phyloP scores from a whole-genome alignment of 2,329 filamentous ascomycete genomes.

The Dissoconium aciculare region DNA sequence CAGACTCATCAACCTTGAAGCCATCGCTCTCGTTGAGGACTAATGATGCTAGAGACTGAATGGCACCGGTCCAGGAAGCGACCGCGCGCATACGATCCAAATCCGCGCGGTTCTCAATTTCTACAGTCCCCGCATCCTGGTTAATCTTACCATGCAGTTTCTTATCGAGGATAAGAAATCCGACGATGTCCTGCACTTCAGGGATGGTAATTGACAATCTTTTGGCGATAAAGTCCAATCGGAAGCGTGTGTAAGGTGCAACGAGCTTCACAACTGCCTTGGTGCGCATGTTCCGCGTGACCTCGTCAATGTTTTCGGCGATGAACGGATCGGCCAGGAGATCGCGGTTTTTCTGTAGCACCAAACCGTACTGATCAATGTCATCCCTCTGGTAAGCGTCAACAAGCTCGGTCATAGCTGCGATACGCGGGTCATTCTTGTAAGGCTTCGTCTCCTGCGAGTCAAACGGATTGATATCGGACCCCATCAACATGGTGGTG shows the following conservation, averaged over 20 bases:
- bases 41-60: slow-evolving; percentile 53
- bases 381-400: slow-evolving; percentile 94
- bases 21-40: slow-evolving; percentile 69
- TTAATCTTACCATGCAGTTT: slow-evolving; percentile 80
- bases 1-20: slow-evolving; percentile 38
- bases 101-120: slow-evolving; percentile 62
- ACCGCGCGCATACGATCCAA: slow-evolving; percentile 60
- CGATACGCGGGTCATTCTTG: slow-evolving; percentile 85
- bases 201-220: slow-evolving; percentile 70
- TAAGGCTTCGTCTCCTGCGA: slow-evolving; percentile 98
- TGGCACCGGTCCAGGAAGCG: slow-evolving; percentile 53
- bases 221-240: slow-evolving; percentile 70
- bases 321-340: slow-evolving; percentile 88
- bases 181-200: slow-evolving; percentile 91
- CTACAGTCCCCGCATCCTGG: slow-evolving; percentile 68
- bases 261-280: slow-evolving; percentile 90
- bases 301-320: slow-evolving; percentile 96
- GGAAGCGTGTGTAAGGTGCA: slow-evolving; percentile 87
- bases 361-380: slow-evolving; percentile 77
- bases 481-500: slow-evolving; percentile 96
- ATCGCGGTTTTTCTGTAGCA: slow-evolving; percentile 75
- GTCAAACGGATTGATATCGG: slow-evolving; percentile 96
- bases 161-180: slow-evolving; percentile 81
- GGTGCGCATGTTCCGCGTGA: slow-evolving; percentile 94
- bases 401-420: slow-evolving; percentile 92